Conservation (phyloP, 306 rosid species). For the Betula pendula region DNA sequence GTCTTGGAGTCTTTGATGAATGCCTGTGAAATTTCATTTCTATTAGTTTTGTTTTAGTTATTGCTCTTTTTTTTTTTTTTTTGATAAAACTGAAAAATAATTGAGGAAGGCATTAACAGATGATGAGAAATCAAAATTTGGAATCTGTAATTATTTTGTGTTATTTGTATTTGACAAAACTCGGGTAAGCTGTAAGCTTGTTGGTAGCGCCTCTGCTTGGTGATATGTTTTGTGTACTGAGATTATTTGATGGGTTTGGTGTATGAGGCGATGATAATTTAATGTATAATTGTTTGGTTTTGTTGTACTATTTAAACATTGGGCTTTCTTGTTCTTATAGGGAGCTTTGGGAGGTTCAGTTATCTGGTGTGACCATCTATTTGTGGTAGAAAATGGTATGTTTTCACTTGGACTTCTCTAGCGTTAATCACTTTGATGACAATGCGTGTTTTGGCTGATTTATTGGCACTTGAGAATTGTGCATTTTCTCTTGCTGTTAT, state of each 20-base stretch:
- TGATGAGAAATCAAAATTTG: neutral
- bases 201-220: neutral
- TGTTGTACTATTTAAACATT: neutral
- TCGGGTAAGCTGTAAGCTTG: neutral
- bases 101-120: neutral
- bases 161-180: neutral
- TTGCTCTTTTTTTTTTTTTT: too few species aligned
- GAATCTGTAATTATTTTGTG: neutral
- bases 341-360: slow-evolving; percentile 25
- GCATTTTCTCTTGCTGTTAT: neutral
- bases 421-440: neutral
- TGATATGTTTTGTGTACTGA: neutral
- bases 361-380: slow-evolving; percentile 17
- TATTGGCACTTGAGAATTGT: neutral
- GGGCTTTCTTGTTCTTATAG: slow-evolving; percentile 30
- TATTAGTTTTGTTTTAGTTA: neutral
- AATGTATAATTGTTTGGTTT: neutral
- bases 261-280: neutral
- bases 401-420: neutral
- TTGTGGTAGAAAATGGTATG: slow-evolving; percentile 39
- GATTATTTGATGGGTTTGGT: neutral
- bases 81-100: too few species aligned
- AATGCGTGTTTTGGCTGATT: neutral
- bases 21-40: neutral
- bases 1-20: neutral